Evolutionary conservation across 345 rosid genomes (phyloP), one percentile per base, ranked within the genome.

Genomic region (Salix koriyanagi): DNA sequence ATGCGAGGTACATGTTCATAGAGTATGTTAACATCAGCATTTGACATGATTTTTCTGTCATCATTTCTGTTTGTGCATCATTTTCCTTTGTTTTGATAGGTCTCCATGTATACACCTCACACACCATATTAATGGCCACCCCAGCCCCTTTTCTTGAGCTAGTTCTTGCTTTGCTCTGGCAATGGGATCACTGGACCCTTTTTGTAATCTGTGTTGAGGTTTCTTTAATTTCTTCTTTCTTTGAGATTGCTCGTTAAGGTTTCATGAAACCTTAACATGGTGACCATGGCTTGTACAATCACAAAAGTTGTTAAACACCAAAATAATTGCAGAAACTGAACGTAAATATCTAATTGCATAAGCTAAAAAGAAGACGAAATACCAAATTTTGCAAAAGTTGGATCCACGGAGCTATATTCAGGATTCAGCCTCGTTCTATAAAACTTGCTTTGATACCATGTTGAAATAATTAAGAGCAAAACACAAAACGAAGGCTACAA

Each of bases 1-100:
- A 2, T 66, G 69, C 21, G 77, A 77, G 80, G 83, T 79, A 64
- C 1, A 39, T 60, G 6, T 64, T 76, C 28, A 54, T 37, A 3
- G 30, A 11, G 10, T 19, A 26, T 16, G 39, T 73, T 62, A 25
- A 56, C 28, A 56, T 56, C 23, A 56, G 23, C 28, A 56, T 14
- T 9, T 3, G 14, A 21, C 12, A 9, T 56, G 28, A 56, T 21
- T 56, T 56, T n/a, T 56, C 62, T 56, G 26, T 21, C 13, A 56
- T n/a, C 62, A 8, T n/a, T 7, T 56, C 28, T 50, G 58, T 50
- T 50, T 50, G 58, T 14, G 0, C 16, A 65, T 52, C 13, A 18
- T 67, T 65, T 39, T 52, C 62, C 39, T 15, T 39, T 3, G 10
- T 13, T n/a, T 34, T 37, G 62, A 56, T 56, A n/a, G 62, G 3